Conservation (phyloP, 805 yeast genomes). For the Candida dajiaensis region DNA sequence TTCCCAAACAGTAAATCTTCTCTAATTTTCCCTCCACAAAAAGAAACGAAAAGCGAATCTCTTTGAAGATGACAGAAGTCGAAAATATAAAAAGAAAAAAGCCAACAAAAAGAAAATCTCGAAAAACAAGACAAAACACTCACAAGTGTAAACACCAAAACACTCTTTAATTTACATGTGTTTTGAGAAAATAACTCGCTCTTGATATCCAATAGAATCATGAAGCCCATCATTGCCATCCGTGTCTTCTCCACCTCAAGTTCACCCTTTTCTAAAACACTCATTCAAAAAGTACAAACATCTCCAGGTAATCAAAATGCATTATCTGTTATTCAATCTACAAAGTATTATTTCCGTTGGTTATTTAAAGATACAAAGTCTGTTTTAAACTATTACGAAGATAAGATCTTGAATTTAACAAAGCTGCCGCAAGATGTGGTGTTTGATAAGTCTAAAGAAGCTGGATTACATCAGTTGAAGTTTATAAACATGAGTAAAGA, state of each 20-base stretch:
- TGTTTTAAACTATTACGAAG: slow-evolving; percentile 15
- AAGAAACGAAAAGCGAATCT: too few relatives aligned
- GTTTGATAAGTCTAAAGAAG: slow-evolving; percentile 4
- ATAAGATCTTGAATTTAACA: slow-evolving; percentile 10
- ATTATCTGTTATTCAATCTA: slow-evolving; percentile 4
- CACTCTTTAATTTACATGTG: not conserved
- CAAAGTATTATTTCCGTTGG: slow-evolving; percentile 16
- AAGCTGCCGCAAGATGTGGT: slow-evolving; percentile 8
- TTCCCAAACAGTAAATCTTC: too few relatives aligned
- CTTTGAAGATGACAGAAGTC: too few relatives aligned
- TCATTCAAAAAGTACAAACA: slow-evolving; percentile 5
- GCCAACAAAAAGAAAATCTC: not conserved
- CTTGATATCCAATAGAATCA: not conserved
- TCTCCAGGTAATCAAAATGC: slow-evolving; percentile 1
- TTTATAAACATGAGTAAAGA: slow-evolving; percentile 18
- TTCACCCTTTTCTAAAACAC: slow-evolving; percentile 1
- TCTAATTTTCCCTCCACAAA: too few relatives aligned
- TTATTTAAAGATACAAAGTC: slow-evolving; percentile 7
- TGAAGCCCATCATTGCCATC: not conserved
- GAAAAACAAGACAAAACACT: not conserved
- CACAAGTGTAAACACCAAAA: too few relatives aligned
- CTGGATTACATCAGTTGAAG: slow-evolving; percentile 20
- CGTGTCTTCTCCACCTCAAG: not conserved
- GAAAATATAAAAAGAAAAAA: not conserved
- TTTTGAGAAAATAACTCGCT: not conserved